These are phyloP conservation scores for Neurospora sp. DNA, from an alignment of 495 filamentous ascomycete species.

Conservation along the genomic window DNA sequence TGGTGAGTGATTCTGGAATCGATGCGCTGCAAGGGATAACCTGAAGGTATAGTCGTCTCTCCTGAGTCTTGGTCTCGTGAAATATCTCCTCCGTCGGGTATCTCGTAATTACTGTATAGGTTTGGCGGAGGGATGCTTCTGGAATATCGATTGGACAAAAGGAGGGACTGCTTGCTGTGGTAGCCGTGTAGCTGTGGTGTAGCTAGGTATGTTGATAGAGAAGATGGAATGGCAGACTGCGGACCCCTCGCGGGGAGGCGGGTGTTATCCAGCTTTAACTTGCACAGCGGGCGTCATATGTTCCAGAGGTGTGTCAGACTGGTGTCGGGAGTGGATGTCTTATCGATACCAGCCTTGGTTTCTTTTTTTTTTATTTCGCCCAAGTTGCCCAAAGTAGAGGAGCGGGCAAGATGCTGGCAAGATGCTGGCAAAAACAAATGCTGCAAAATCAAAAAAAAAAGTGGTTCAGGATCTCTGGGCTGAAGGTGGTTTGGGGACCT, in stretches of 20 bases:
- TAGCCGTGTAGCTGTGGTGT: background rate
- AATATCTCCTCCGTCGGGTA: background rate
- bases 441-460: background rate
- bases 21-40: background rate
- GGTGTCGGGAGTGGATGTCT: background rate
- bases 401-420: background rate
- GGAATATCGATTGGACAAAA: background rate
- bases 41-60: background rate
- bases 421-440: background rate
- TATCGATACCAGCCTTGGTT: background rate
- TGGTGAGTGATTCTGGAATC: background rate
- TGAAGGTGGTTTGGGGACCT: constrained; percentile 8
- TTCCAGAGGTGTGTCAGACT: background rate
- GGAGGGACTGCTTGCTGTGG: background rate
- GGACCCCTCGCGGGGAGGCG: background rate
- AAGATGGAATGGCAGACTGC: background rate
- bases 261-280: constrained; percentile 7
- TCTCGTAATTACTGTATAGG: background rate
- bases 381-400: background rate
- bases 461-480: constrained; percentile 6
- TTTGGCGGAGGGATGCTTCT: background rate
- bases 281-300: constrained; percentile 19
- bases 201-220: background rate
- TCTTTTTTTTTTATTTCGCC: background rate
- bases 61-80: background rate